Base-by-base conservation (phyloP, 139 green algal species). In the Chlorella vulgaris region DNA sequence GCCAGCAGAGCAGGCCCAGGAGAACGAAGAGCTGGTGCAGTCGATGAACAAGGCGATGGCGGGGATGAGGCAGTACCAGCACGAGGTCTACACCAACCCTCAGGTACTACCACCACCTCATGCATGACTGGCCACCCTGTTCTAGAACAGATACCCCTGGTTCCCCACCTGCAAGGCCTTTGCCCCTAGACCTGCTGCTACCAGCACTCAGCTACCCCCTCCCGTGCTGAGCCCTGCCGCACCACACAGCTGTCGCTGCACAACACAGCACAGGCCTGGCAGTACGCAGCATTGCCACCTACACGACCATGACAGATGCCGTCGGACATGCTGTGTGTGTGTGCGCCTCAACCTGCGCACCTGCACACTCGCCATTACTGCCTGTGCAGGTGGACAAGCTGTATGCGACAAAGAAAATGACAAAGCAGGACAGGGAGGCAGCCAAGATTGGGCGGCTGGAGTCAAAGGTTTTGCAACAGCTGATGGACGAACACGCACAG, bases 401-500 rank as follows among this genome's bases (percentile, higher is more conserved):
- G 33, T 86, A 73, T 53, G 24, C 76, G 28, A 8, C 53, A 47
- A 71, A 40, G 36, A 58, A 53, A 33, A 65, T 61, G 42, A 81
- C 35, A 8, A 80, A 75, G 42, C 36, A 70, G 51, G 47, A 74
- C 58, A 75, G 68, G 55, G 68, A 77, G 42, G 39, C 42, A 6
- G 50, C 68, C 2, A 38, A 67, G 58, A 43, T 55, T 26, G 82
- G 82, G 28, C 70, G 82, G 8, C 55, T 86, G 61, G 24, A 29
- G 18, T 76, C 76, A 7, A 35, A 58, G 2, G 28, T n/a, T 0
- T 22, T 86, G n/a, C 63, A 62, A 21, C 22, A 47, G 31, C 76
- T 86, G 3, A 70, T 84, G 22, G 67, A 84, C 28, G 76, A 86
- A 24, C 76, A 80, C 22, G 60, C 65, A 29, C 29, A 40, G 63